phyloP scores from a whole-genome alignment of 1,284 basidiomycete genomes.

The Porodaedalea pini region DNA sequence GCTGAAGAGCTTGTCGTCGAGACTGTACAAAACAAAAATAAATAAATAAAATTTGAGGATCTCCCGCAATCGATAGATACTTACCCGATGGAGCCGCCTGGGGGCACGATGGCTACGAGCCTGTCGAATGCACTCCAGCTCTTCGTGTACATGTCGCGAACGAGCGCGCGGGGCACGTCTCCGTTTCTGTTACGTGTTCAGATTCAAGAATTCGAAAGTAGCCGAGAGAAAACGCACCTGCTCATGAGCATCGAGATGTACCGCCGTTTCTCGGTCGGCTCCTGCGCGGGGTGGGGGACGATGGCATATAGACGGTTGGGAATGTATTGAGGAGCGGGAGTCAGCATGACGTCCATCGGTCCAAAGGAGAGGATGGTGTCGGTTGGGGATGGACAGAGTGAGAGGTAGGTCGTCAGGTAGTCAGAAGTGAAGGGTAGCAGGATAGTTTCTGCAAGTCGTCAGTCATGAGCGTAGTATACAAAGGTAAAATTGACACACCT shows the following conservation, averaged over 20 bases:
- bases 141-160: constrained; percentile 86
- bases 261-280: constrained; percentile 62
- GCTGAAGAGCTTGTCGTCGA: constrained; percentile 83
- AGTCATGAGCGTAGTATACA: constrained; percentile 16
- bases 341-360: constrained; percentile 71
- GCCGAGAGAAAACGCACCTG: constrained; percentile 54
- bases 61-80: constrained; percentile 24
- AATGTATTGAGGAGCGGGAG: constrained; percentile 66
- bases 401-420: constrained; percentile 70
- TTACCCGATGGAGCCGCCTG: constrained; percentile 81
- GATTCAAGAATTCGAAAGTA: neutral
- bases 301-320: constrained; percentile 68
- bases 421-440: constrained; percentile 74
- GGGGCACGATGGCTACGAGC: constrained; percentile 78
- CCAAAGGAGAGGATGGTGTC: constrained; percentile 74
- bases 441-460: constrained; percentile 51
- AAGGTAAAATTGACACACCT: constrained; percentile 40
- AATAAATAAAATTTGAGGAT: neutral
- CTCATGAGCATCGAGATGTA: constrained; percentile 68
- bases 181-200: constrained; percentile 53
- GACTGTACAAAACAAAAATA: constrained; percentile 38
- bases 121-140: constrained; percentile 86
- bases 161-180: constrained; percentile 77
- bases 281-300: constrained; percentile 75
- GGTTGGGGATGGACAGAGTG: constrained; percentile 62